Evolutionary conservation across 176 grass and related monocot species (phyloP).

Genomic region (Ensete glaucum): DNA sequence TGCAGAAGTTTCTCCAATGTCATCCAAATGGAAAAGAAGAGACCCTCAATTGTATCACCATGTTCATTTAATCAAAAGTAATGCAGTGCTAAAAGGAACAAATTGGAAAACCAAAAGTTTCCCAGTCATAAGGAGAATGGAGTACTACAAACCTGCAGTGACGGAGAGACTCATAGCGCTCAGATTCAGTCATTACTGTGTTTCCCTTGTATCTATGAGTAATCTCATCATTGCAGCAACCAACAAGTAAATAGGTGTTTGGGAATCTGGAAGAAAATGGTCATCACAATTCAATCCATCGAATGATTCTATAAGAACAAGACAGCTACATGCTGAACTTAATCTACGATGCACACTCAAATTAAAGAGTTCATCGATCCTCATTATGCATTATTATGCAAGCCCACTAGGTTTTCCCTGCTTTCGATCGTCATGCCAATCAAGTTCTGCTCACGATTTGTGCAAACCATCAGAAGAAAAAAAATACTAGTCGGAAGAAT

Average conservation of each 20-base stretch:
- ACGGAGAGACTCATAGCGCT: conserved; percentile 90
- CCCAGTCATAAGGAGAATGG: not conserved
- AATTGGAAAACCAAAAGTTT: no score
- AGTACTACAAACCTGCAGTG: conserved; percentile 73
- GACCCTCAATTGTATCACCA: no score
- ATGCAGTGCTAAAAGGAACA: not conserved
- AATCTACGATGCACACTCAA: not conserved
- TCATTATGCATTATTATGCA: not conserved
- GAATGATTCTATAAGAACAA: not conserved
- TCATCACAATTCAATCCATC: not conserved
- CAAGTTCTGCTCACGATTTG: not conserved
- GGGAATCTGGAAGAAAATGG: conserved; percentile 53
- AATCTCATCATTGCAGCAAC: conserved; percentile 88
- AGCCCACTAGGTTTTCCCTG: not conserved
- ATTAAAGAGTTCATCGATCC: not conserved
- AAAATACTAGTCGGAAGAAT: not conserved
- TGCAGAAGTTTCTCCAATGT: no score
- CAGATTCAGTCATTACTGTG: conserved; percentile 87
- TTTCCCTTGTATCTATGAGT: conserved; percentile 82
- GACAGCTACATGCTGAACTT: not conserved
- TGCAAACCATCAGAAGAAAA: no score
- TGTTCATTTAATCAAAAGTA: not conserved
- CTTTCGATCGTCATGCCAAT: not conserved
- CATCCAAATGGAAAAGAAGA: no score
- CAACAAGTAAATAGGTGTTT: conserved; percentile 84